Evolutionary conservation across 257 asterid species (phyloP), one percentile per base, ranked within the genome.

Genomic region (Verbascum thapsus): DNA sequence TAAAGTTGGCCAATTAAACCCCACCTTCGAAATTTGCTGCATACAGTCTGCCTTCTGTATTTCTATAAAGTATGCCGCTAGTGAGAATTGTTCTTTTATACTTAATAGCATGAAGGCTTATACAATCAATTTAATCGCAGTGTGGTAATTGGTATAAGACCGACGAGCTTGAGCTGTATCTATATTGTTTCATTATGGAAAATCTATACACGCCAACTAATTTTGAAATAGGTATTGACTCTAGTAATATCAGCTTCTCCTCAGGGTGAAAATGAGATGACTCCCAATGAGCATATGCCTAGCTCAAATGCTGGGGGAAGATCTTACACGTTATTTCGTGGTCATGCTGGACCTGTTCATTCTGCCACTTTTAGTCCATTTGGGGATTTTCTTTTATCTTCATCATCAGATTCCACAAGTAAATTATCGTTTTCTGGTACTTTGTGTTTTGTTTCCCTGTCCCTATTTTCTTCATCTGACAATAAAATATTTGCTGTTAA

Each of bases 341-440:
- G 99, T 66, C 99, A 94, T 75, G 79, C 95, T 45, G 99, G 99
- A 37, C 99, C 97, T 37, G 83, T 94, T 55, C 86, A 94, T 82
- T 83, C 99, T 34, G 85, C 97, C 48, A 79, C 90, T 55, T 94
- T 90, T 72, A 85, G 96, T 83, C 96, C 97, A 0, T 82, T 80
- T 23, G 97, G 95, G 64, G 97, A 90, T 85, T 94, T 80, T 80
- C 73, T 94, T 70, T 78, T 94, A 56, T 94, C 97, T 57, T 85
- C 99, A 53, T 94, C 99, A 42, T 86, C 99, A 67, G 99, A 94
- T 82, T 85, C 97, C 20, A 94, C 99, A 40, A 71, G 98, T 88
- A 80, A 64, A 83, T 65, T 62, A 59, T 42, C 42, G 16, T 49
- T 68, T 32, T 1, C 51, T 62, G 52, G 34, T 56, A n/a, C n/a